These are phyloP conservation scores for Leucocoprinus birnbaumii DNA, from an alignment of 768 basidiomycete genomes.

Conservation along the genomic window DNA sequence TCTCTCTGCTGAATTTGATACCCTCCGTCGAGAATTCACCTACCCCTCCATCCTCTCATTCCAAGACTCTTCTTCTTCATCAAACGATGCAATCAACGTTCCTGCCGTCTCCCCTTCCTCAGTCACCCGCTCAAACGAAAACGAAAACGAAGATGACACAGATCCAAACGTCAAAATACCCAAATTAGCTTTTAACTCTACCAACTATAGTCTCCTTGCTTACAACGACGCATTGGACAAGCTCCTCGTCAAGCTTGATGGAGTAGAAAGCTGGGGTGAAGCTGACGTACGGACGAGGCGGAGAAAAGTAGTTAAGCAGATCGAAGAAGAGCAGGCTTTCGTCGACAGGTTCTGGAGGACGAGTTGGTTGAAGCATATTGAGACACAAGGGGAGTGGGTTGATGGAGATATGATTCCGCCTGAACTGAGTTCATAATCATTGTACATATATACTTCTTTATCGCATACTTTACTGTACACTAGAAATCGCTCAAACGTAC, in stretches of 20 bases:
- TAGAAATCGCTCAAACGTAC: background rate
- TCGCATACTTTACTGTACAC: background rate
- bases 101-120: constrained; percentile 22
- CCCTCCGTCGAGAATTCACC: constrained; percentile 37
- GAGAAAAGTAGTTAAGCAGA: constrained; percentile 47
- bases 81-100: constrained; percentile 19
- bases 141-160: constrained; percentile 15
- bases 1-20: constrained; percentile 41
- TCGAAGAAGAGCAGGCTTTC: constrained; percentile 58
- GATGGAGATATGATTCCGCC: background rate
- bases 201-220: constrained; percentile 57
- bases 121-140: background rate
- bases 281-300: constrained; percentile 47
- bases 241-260: constrained; percentile 65
- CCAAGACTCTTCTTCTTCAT: constrained; percentile 22
- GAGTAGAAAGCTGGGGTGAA: constrained; percentile 63
- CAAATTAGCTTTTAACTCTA: constrained; percentile 58
- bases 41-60: constrained; percentile 49
- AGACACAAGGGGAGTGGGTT: constrained; percentile 10
- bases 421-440: too few species aligned
- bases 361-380: constrained; percentile 28
- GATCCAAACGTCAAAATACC: constrained; percentile 14
- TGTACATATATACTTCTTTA: too few species aligned
- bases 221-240: constrained; percentile 63
- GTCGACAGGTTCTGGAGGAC: constrained; percentile 46